Evolutionary conservation across 768 basidiomycete species (phyloP).

Genomic region (Boletus fagicola): DNA sequence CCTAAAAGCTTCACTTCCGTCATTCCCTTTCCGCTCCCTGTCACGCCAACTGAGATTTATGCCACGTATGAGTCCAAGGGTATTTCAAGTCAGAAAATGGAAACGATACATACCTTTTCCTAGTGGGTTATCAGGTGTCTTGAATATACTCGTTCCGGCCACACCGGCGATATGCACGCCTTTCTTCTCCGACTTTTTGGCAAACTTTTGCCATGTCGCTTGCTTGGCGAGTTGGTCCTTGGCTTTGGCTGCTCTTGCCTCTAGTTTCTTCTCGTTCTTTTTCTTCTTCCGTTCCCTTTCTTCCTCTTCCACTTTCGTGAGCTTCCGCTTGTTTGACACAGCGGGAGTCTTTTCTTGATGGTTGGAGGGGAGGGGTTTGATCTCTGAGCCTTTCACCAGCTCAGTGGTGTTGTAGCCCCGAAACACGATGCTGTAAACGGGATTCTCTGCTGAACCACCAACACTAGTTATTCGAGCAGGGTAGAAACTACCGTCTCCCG

Average conservation of each 20-base stretch:
- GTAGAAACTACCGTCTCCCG: slow-evolving; percentile 82
- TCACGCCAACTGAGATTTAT: slow-evolving; percentile 70
- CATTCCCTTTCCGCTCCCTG: slow-evolving; percentile 88
- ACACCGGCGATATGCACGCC: slow-evolving; percentile 88
- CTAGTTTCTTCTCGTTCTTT: slow-evolving; percentile 92
- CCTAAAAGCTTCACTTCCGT: slow-evolving; percentile 64
- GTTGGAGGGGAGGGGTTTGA: slow-evolving; percentile 67
- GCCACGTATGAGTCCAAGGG: slow-evolving; percentile 15
- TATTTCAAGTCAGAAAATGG: neutral
- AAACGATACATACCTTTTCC: slow-evolving; percentile 64
- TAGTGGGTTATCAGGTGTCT: slow-evolving; percentile 88
- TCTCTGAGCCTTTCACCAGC: slow-evolving; percentile 66
- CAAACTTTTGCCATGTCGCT: slow-evolving; percentile 90
- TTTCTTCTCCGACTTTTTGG: slow-evolving; percentile 92
- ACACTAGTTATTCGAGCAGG: slow-evolving; percentile 85
- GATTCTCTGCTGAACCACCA: slow-evolving; percentile 77
- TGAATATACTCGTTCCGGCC: slow-evolving; percentile 88
- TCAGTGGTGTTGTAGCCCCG: slow-evolving; percentile 92
- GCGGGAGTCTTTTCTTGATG: slow-evolving; percentile 41
- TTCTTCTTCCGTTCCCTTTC: slow-evolving; percentile 89
- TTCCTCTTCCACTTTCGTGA: slow-evolving; percentile 77
- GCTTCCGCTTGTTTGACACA: slow-evolving; percentile 68
- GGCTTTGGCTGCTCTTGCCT: slow-evolving; percentile 78
- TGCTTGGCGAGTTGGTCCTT: slow-evolving; percentile 86
- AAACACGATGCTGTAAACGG: slow-evolving; percentile 87